Evolutionary conservation across 2,329 filamentous ascomycete genomes (phyloP).

Genomic region (Aspergillus proliferans): DNA sequence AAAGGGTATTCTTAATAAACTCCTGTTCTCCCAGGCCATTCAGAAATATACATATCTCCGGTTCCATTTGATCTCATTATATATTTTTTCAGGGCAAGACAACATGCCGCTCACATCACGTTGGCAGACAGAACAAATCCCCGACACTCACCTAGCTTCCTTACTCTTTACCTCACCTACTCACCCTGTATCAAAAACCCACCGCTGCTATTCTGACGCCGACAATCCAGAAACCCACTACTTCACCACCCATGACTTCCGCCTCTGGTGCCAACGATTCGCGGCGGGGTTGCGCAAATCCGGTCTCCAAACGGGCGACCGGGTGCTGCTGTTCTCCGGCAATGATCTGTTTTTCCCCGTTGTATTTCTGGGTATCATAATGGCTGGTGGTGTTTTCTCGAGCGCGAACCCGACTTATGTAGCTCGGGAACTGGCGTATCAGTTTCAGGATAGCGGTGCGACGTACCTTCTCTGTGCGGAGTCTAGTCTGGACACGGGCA

Average conservation of each 20-base stretch:
- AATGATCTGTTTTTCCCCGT: conserved; percentile 69
- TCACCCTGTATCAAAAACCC: conserved; percentile 39
- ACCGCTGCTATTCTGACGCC: conserved; percentile 56
- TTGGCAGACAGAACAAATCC: conserved; percentile 40
- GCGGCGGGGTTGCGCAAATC: conserved; percentile 60
- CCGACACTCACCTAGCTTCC: conserved; percentile 33
- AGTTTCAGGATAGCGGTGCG: conserved; percentile 65
- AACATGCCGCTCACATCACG: conserved; percentile 49
- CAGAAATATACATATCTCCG: neutral
- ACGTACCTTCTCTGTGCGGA: conserved; percentile 58
- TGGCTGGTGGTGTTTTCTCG: conserved; percentile 72
- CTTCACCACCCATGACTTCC: conserved; percentile 59
- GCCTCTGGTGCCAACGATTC: conserved; percentile 65
- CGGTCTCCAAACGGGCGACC: conserved; percentile 62
- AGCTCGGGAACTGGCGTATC: conserved; percentile 65
- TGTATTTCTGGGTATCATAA: conserved; percentile 65
- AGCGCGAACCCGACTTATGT: conserved; percentile 68
- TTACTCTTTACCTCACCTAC: conserved; percentile 48
- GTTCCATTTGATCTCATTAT: neutral
- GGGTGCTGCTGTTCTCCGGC: conserved; percentile 65
- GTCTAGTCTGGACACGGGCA: conserved; percentile 53
- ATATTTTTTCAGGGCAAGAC: conserved; percentile 12
- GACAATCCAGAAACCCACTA: conserved; percentile 60
- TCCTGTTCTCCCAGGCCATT: neutral
- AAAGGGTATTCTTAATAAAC: neutral